Evolutionary conservation across 2,329 filamentous ascomycete genomes (phyloP), one percentile per base, ranked within the genome.

Genomic region (Colletotrichum noveboracense): DNA sequence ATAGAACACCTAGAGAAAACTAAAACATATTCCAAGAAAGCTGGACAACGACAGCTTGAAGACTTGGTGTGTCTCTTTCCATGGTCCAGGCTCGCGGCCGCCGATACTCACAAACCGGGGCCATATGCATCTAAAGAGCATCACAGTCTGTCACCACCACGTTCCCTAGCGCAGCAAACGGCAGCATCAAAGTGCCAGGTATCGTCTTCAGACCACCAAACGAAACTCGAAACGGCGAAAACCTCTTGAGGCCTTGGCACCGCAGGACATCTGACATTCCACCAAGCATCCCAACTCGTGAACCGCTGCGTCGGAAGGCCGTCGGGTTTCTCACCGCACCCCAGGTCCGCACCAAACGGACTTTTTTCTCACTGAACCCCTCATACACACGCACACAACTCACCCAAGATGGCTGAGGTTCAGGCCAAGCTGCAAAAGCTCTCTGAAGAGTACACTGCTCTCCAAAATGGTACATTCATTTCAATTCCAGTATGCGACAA

Each of bases 371-470:
- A 48, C 12, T 66, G 67, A 75, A 64, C 74, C 70, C 74, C 70
- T 76, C 74, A 69, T 30, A 62, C 58, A 21, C 21, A 13, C 43
- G 30, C 32, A 48, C 43, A 52, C 10, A 13, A 52, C 64, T 65
- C 43, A 62, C 14, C 28, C 58, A 84, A 65, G 62, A 96, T 96
- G 93, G 90, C 93, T 73, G 93, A 95, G 77, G 85, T 91, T 77
- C 95, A 98, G 84, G 94, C 93, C 77, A 91, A 91, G 81, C 89
- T 98, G 30, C 96, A 98, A 86, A 88, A 89, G 69, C 91, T 98
- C 58, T 96, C 95, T 0, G 96, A 98, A 68, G 94, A 98, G 78
- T 98, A 94, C 83, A 94, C 96, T 83, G 93, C 94, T 82, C 88
- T 98, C 32, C 96, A 98, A 86, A 92, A 93, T 85, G 96, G 96